Percentiles rank a stretch among this genome's conserved stretches.
phyloP scores from a whole-genome alignment of 2,329 filamentous ascomycete species.

The Penicillium corylophilum region DNA sequence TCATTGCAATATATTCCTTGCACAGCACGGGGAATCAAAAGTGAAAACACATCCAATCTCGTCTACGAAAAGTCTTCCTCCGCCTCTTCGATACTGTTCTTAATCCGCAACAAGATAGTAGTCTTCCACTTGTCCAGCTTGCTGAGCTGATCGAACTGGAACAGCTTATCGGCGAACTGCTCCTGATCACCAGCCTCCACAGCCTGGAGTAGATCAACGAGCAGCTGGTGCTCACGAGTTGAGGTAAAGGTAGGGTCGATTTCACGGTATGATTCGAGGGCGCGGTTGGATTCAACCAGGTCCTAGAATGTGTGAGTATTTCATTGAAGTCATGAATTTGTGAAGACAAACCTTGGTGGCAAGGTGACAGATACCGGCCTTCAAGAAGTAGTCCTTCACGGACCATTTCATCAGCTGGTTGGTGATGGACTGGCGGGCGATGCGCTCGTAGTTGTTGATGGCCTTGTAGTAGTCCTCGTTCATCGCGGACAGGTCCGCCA shows the following conservation, averaged over 20 bases:
- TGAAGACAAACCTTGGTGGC: slow-evolving; percentile 51
- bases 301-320: slow-evolving; percentile 48
- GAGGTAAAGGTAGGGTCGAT: slow-evolving; percentile 73
- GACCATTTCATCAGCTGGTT: slow-evolving; percentile 93
- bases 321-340: background rate
- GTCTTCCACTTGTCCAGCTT: slow-evolving; percentile 98
- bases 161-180: slow-evolving; percentile 79
- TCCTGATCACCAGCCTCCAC: slow-evolving; percentile 79
- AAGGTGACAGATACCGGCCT: slow-evolving; percentile 88
- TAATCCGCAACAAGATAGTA: slow-evolving; percentile 75
- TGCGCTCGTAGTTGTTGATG: slow-evolving; percentile 78
- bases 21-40: slow-evolving; percentile 25
- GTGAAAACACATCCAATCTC: slow-evolving; percentile 15
- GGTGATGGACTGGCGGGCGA: slow-evolving; percentile 72
- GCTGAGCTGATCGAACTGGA: slow-evolving; percentile 86
- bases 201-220: slow-evolving; percentile 72
- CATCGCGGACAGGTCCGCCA: slow-evolving; percentile 80
- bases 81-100: slow-evolving; percentile 74
- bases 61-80: slow-evolving; percentile 66
- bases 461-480: slow-evolving; percentile 82
- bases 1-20: slow-evolving; percentile 14
- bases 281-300: slow-evolving; percentile 73
- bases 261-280: slow-evolving; percentile 78
- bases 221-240: slow-evolving; percentile 77
- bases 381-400: slow-evolving; percentile 94